Conservation (phyloP, 2,329 filamentous ascomycete species). For the Pseudocercospora musae region DNA sequence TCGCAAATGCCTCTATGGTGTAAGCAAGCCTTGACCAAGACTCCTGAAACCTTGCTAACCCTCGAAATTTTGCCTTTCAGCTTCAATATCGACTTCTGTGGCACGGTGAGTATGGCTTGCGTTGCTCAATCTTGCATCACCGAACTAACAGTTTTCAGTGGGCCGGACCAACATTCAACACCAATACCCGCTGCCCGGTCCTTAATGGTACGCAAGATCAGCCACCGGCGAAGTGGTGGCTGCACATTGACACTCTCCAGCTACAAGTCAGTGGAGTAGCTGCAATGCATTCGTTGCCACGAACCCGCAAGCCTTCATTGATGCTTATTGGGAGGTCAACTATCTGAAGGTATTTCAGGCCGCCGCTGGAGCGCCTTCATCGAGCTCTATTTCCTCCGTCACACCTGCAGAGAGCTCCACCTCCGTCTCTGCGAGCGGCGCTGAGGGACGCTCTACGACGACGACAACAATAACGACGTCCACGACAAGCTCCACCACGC, state of each 20-base stretch:
- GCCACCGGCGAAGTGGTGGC: background rate
- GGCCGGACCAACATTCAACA: constrained; percentile 32
- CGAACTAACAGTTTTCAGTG: constrained; percentile 16
- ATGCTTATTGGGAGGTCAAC: constrained; percentile 42
- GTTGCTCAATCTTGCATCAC: background rate
- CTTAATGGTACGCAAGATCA: constrained; percentile 9
- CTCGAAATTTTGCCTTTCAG: background rate
- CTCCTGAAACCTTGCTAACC: background rate
- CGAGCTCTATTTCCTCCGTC: constrained; percentile 17
- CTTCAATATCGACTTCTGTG: constrained; percentile 39
- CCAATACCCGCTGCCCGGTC: constrained; percentile 26
- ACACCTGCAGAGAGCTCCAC: constrained; percentile 20
- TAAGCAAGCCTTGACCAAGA: background rate
- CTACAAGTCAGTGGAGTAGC: constrained; percentile 29
- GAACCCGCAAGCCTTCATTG: constrained; percentile 28
- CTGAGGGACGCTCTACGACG: constrained; percentile 21
- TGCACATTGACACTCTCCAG: background rate
- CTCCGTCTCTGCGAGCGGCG: constrained; percentile 17
- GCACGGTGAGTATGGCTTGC: constrained; percentile 19
- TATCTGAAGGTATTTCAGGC: constrained; percentile 38
- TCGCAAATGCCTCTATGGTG: constrained; percentile 37
- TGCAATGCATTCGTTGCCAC: constrained; percentile 28
- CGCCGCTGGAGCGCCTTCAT: constrained; percentile 2
- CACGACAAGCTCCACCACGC: constrained; percentile 1
- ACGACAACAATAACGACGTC: constrained; percentile 8